These are phyloP conservation scores for Leishmania amazonensis DNA, from an alignment of 208 protist genomes.

Conservation along the genomic window DNA sequence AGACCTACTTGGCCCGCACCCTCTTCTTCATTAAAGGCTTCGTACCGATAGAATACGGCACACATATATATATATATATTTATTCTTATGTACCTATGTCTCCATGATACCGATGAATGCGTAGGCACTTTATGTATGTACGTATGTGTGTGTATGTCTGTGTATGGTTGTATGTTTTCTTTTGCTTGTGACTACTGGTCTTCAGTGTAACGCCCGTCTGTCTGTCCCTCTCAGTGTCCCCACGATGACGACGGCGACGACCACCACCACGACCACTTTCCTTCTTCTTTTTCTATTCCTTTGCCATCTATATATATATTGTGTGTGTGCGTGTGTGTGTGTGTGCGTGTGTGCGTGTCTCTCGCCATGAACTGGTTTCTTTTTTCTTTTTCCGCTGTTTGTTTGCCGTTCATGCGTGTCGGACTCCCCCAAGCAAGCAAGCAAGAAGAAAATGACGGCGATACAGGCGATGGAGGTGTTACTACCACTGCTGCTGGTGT, in stretches of 20 bases:
- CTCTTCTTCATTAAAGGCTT: slow-evolving; percentile 16
- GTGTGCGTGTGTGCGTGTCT: background rate
- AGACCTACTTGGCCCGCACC: slow-evolving; percentile 8
- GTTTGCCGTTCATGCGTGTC: background rate
- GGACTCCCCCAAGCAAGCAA: background rate
- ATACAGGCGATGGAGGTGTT: background rate
- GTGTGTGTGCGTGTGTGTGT: too few species aligned
- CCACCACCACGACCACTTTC: too few species aligned
- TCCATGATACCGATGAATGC: background rate
- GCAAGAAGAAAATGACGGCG: background rate
- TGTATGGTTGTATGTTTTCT: background rate
- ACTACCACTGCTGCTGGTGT: background rate
- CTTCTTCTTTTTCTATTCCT: too few species aligned
- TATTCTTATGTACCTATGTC: background rate
- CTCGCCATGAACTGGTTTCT: background rate
- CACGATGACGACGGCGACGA: too few species aligned
- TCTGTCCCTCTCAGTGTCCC: too few species aligned
- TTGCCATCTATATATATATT: too few species aligned
- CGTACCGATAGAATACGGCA: background rate
- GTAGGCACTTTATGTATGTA: background rate
- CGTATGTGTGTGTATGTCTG: background rate
- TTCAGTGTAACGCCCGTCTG: background rate
- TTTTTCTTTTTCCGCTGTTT: background rate
- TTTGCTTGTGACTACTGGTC: background rate
- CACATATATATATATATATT: too few species aligned